Evolutionary conservation across 2,329 filamentous ascomycete species (phyloP).

Genomic region (Hirsutella minnesotensis): DNA sequence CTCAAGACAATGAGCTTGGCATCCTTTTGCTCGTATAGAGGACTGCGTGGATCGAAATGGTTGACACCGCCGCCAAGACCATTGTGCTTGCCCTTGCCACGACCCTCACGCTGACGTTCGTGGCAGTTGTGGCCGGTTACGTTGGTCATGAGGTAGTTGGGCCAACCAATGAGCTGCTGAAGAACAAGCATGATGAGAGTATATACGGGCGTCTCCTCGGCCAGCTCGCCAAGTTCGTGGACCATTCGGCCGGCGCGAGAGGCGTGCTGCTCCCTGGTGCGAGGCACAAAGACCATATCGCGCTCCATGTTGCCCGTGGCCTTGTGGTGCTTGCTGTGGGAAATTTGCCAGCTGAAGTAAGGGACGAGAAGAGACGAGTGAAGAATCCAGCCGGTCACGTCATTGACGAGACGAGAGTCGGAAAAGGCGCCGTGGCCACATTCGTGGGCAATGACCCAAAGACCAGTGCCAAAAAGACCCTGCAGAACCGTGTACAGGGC

Average conservation of each 20-base stretch:
- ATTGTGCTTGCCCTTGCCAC: constrained; percentile 85
- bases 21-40: constrained; percentile 84
- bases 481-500: constrained; percentile 64
- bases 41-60: constrained; percentile 84
- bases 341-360: constrained; percentile 99
- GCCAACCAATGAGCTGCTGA: constrained; percentile 91
- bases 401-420: constrained; percentile 79
- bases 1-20: constrained; percentile 77
- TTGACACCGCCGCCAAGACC: constrained; percentile 73
- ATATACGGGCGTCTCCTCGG: constrained; percentile 85
- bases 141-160: constrained; percentile 80
- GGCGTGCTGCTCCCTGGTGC: constrained; percentile 74
- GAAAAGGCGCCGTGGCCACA: constrained; percentile 97
- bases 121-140: constrained; percentile 96
- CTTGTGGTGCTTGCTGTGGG: constrained; percentile 99
- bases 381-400: constrained; percentile 81
- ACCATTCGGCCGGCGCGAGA: constrained; percentile 58
- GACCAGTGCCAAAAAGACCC: constrained; percentile 82
- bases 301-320: constrained; percentile 93
- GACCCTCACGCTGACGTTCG: constrained; percentile 80
- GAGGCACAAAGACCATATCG: constrained; percentile 98
- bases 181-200: constrained; percentile 62
- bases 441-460: constrained; percentile 97
- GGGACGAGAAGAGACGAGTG: constrained; percentile 85
- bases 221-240: constrained; percentile 78